These are phyloP conservation scores for Capronia americana DNA, from an alignment of 2,329 filamentous ascomycete species.

Conservation along the genomic window DNA sequence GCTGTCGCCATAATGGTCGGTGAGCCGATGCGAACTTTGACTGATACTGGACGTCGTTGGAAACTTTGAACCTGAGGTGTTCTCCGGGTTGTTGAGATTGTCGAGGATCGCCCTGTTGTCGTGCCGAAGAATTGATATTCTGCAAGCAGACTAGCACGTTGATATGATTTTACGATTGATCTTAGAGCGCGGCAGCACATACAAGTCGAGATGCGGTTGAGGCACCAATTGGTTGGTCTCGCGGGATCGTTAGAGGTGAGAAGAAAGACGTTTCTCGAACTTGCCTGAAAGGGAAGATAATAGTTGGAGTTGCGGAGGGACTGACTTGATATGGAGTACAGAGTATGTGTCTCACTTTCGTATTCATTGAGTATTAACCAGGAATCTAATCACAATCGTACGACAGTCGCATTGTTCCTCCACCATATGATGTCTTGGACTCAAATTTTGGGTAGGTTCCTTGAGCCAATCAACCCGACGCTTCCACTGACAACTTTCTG, in stretches of 20 bases:
- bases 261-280: background rate
- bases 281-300: constrained; percentile 7
- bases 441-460: background rate
- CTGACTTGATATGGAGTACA: background rate
- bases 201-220: background rate
- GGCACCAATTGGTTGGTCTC: background rate
- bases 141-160: background rate
- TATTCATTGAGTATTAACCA: background rate
- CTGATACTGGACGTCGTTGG: background rate
- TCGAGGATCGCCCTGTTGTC: background rate
- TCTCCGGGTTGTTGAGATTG: background rate
- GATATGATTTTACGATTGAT: background rate
- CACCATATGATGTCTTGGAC: background rate
- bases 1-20: constrained; percentile 13
- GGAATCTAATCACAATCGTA: background rate
- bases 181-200: background rate
- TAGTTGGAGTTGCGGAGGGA: background rate
- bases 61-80: background rate
- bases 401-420: background rate
- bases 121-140: background rate
- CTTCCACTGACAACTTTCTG: background rate
- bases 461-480: background rate
- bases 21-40: constrained; percentile 1
- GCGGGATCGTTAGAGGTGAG: background rate
- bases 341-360: background rate